Percentiles rank a stretch among this genome's conserved stretches.
These are phyloP conservation scores for bread wheat (Triticum aestivum) DNA, from an alignment of 176 grass and related monocot genomes.

Conservation along the genomic window IWGSC_CS_RefSeq_v2.1 NC_057796.1:323030193-323030692, in stretches of 20 bases:
- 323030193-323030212: slow-evolving; percentile 38
- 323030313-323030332: slow-evolving; percentile 13
- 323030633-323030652: slow-evolving; percentile 36
- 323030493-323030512: not conserved
- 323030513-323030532: not conserved
- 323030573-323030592: slow-evolving; percentile 29
- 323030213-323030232: slow-evolving; percentile 32
- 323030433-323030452: slow-evolving; percentile 17
- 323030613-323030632: slow-evolving; percentile 17
- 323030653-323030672: slow-evolving; percentile 2
- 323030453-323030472: not conserved
- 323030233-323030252: slow-evolving; percentile 53
- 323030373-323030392: slow-evolving; percentile 17
- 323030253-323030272: slow-evolving; percentile 63
- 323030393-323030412: slow-evolving; percentile 9
- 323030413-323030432: slow-evolving; percentile 25
- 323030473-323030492: not conserved
- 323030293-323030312: slow-evolving; percentile 39
- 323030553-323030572: slow-evolving; percentile 13
- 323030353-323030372: slow-evolving; percentile 2
- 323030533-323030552: not conserved
- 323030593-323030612: slow-evolving; percentile 6
- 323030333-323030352: slow-evolving; percentile 30
- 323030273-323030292: slow-evolving; percentile 56
- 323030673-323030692: not conserved